A percentile compares a stretch with the other conserved stretches of the same genome.
Evolutionary conservation across 768 basidiomycete species (phyloP).

Genomic region (Pholiota microspora): DNA sequence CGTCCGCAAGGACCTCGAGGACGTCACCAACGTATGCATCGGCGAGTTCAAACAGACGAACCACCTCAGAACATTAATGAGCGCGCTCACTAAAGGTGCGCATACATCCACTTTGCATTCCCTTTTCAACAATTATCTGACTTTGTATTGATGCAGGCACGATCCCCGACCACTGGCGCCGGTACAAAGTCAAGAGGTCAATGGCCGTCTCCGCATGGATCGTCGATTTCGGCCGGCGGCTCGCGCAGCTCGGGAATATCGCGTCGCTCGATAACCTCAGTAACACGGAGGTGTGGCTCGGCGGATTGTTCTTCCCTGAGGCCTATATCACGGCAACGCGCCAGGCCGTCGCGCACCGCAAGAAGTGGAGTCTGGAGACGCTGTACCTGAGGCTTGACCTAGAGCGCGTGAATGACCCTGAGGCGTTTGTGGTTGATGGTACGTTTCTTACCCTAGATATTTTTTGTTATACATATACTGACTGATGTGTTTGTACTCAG

Average conservation of each 20-base stretch:
- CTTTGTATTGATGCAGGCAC: conserved; percentile 52
- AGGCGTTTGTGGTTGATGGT: conserved; percentile 89
- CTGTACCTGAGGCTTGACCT: conserved; percentile 78
- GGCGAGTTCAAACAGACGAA: conserved; percentile 95
- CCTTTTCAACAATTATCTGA: conserved; percentile 4
- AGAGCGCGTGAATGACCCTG: conserved; percentile 73
- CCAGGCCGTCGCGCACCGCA: conserved; percentile 92
- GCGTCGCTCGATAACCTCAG: conserved; percentile 59
- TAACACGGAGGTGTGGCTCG: conserved; percentile 85
- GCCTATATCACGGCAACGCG: conserved; percentile 95
- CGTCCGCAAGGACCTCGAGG: conserved; percentile 77
- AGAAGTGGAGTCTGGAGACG: conserved; percentile 91
- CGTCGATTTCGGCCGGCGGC: conserved; percentile 72
- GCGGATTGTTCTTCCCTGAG: conserved; percentile 94
- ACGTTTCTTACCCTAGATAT: conserved; percentile 29
- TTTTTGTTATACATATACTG: conserved; percentile 4
- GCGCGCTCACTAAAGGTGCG: conserved; percentile 85
- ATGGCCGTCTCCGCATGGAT: conserved; percentile 89
- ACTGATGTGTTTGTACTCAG: conserved; percentile 43
- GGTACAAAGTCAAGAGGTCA: conserved; percentile 82
- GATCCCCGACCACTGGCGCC: conserved; percentile 84
- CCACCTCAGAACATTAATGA: conserved; percentile 89
- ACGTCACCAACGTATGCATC: conserved; percentile 81
- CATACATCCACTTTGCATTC: conserved; percentile 10
- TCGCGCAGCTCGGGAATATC: conserved; percentile 81